phyloP scores from a whole-genome alignment of 805 yeast species.

The Wickerhamiella siamensis region DNA sequence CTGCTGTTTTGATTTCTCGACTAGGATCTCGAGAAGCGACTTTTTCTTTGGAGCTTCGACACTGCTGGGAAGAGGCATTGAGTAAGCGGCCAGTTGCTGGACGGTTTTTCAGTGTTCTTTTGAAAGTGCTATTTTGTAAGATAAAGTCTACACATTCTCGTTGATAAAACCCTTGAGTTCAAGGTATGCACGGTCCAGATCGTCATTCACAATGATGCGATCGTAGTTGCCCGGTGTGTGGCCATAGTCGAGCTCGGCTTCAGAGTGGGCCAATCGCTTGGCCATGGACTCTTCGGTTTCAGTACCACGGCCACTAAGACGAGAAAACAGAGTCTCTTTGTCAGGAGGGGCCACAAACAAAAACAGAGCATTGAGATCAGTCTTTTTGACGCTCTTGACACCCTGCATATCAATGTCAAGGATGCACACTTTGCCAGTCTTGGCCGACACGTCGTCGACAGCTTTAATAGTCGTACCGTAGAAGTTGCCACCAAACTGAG shows the following conservation, averaged over 20 bases:
- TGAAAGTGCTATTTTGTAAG: too few species aligned
- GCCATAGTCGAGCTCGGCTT: conserved; percentile 79
- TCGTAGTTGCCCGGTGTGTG: conserved; percentile 81
- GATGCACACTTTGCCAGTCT: conserved; percentile 62
- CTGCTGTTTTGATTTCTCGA: conserved; percentile 54
- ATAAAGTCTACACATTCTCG: conserved; percentile 2
- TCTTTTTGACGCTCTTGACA: conserved; percentile 75
- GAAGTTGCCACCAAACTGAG: conserved; percentile 93
- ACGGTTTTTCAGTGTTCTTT: too few species aligned
- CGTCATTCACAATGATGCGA: conserved; percentile 74
- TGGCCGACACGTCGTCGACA: conserved; percentile 51
- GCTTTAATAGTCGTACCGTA: conserved; percentile 88
- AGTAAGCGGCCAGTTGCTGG: neutral
- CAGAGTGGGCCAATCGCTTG: conserved; percentile 77
- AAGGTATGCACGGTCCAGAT: conserved; percentile 72
- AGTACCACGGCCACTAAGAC: conserved; percentile 85
- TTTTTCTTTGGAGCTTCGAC: conserved; percentile 11
- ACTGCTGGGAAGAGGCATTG: conserved; percentile 9
- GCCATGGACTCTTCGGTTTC: conserved; percentile 76
- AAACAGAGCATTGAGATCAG: conserved; percentile 70
- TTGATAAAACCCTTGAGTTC: conserved; percentile 64
- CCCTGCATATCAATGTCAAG: conserved; percentile 99
- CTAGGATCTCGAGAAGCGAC: conserved; percentile 16
- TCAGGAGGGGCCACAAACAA: conserved; percentile 90
- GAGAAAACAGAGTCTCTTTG: conserved; percentile 53